Percentiles rank a stretch among this genome's conserved stretches.
Evolutionary conservation across 2,329 filamentous ascomycete genomes (phyloP).

Genomic region (Fusarium oxysporum): DNA sequence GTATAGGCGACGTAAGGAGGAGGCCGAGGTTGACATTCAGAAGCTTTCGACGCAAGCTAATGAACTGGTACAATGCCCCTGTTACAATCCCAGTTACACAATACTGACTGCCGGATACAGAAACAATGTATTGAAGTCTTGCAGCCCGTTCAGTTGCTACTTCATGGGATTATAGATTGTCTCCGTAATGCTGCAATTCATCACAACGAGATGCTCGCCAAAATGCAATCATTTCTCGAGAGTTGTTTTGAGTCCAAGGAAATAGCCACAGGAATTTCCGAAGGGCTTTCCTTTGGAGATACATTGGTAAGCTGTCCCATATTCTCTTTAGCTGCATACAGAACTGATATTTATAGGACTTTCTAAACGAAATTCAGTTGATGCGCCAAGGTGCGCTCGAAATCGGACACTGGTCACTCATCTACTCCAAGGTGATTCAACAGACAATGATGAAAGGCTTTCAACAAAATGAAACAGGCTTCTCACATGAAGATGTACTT

Average conservation of each 20-base stretch:
- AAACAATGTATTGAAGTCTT: not conserved
- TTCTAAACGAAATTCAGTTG: not conserved
- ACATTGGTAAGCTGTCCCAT: not conserved
- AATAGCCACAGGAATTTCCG: not conserved
- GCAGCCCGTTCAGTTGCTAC: not conserved
- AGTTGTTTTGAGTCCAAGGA: not conserved
- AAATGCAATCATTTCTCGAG: not conserved
- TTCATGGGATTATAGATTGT: not conserved
- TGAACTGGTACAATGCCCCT: not conserved
- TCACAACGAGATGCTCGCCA: not conserved
- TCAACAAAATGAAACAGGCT: not conserved
- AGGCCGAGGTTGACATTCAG: not conserved
- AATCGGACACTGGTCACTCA: not conserved
- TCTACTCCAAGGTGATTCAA: not conserved
- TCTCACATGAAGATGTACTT: not conserved
- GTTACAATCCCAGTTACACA: fast-evolving
- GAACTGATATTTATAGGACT: not conserved
- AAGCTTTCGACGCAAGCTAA: not conserved
- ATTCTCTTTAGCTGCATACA: no score
- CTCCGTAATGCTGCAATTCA: not conserved
- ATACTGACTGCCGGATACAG: not conserved
- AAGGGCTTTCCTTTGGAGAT: not conserved
- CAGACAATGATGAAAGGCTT: slow-evolving; percentile 1
- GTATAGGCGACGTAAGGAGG: not conserved
- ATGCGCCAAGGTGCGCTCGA: not conserved